Base-by-base conservation (phyloP, 139 green algal species). In the Picochlorum sp. region DNA sequence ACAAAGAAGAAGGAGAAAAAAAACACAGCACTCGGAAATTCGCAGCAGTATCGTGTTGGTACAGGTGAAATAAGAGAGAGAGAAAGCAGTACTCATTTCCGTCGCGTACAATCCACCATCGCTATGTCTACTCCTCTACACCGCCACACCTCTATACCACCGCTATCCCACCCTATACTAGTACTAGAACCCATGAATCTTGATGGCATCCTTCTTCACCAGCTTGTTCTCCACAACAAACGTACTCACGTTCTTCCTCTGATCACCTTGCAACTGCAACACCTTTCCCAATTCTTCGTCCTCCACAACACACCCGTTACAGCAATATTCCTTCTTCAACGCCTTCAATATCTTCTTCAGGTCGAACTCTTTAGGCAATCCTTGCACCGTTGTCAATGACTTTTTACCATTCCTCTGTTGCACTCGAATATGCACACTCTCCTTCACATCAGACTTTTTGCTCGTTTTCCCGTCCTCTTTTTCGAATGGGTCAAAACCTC, bases 311-410 rank as follows among this genome's bases (percentile, higher is more conserved):
- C 79, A 93, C 49, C 94, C 94, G 88, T 99, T 99, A 87, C 94
- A 99, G 77, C 90, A 98, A 66, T 97, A 98, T 70, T 97, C 86
- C 74, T 99, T 99, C 84, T 98, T 98, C 65, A 98, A 88, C 2
- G 90, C 94, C 68, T 99, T 99, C 14, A 99, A 73, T 13, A 99
- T 88, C 71, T 97, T 97, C 76, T 96, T 96, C 77, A 97, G 95
- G 65, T 98, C 92, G 66, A 92, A 97, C 4, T 69, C 75, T 70
- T 94, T 81, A 59, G 92, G 85, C 5, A 97, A 75, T 49, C 89
- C 89, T 82, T 97, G 81, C 2, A 98, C 83, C 6, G 94, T 99
- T 3, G 94, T 99, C 83, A 99, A 76, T 23, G 68, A 88, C 77
- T 99, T 99, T 54, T 88, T 86, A 64, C 94, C 94, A 84, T 99